Percentiles rank a stretch among this genome's conserved stretches.
Evolutionary conservation across 768 basidiomycete species (phyloP).

Genomic region (Mrakia frigida): DNA sequence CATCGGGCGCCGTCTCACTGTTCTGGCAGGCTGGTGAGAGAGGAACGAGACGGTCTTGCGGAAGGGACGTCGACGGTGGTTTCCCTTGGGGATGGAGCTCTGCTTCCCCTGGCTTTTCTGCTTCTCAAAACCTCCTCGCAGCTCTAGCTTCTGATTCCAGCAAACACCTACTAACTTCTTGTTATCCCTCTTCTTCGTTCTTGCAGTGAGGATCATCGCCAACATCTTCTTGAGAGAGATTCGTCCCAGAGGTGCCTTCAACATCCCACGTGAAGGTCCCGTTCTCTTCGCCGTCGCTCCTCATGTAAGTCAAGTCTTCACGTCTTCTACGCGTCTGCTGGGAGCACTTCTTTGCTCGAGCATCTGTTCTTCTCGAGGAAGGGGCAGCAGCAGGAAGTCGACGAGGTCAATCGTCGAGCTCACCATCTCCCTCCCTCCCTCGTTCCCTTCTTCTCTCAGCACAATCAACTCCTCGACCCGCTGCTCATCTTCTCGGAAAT

Average conservation of each 20-base stretch:
- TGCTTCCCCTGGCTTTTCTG: background rate
- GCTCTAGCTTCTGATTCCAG: background rate
- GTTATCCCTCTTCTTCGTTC: background rate
- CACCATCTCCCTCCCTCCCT: background rate
- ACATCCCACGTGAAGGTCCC: slow-evolving; percentile 77
- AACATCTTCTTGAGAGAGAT: slow-evolving; percentile 96
- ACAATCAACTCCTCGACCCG: slow-evolving; percentile 78
- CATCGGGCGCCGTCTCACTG: background rate
- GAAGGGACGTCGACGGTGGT: background rate
- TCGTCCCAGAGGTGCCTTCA: slow-evolving; percentile 86
- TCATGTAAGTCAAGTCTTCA: slow-evolving; percentile 62
- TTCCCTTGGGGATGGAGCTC: background rate
- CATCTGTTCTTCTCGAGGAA: background rate
- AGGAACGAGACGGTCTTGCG: background rate
- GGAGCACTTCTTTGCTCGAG: slow-evolving; percentile 39
- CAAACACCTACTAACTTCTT: background rate
- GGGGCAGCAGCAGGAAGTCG: background rate
- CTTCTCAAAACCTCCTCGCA: background rate
- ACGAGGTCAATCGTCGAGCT: background rate
- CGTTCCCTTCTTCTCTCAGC: background rate
- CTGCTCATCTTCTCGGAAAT: slow-evolving; percentile 78
- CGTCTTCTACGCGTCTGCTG: too few relatives aligned
- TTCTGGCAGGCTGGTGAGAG: background rate
- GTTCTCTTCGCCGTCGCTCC: slow-evolving; percentile 90
- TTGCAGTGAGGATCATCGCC: slow-evolving; percentile 60